These are phyloP conservation scores for Linnemannia schmuckeri DNA, from an alignment of 192 early-diverging fungal genomes.

Conservation along the genomic window DNA sequence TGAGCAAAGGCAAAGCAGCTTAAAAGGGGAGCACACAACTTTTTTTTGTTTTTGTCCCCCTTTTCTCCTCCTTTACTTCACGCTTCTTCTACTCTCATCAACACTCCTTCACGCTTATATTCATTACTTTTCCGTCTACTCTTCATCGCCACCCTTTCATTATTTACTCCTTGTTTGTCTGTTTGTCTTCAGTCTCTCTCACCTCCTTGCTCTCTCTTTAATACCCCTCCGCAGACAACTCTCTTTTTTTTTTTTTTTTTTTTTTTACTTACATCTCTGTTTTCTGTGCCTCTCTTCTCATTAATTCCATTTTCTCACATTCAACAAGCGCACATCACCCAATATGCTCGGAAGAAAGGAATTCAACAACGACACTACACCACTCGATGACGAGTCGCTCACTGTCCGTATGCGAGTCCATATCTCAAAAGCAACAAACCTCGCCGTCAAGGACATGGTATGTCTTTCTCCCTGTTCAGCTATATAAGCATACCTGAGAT, in stretches of 20 bases:
- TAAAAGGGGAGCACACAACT: neutral
- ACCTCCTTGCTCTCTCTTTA: neutral
- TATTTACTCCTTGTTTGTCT: neutral
- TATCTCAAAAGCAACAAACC: conserved; percentile 29
- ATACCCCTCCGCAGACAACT: neutral
- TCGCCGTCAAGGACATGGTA: conserved; percentile 48
- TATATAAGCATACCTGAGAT: neutral
- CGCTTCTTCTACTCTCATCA: neutral
- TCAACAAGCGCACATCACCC: neutral
- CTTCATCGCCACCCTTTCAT: neutral
- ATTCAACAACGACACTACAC: neutral
- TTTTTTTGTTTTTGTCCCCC: neutral
- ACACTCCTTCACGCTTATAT: neutral
- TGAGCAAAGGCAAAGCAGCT: neutral
- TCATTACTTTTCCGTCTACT: neutral
- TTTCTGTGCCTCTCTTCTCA: neutral
- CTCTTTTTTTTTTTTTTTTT: neutral
- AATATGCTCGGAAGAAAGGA: conserved; percentile 6
- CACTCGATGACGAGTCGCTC: neutral
- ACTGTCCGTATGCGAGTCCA: conserved; percentile 31
- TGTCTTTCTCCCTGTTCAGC: neutral
- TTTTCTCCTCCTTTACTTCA: neutral
- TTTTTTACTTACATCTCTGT: neutral
- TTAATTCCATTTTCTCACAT: neutral
- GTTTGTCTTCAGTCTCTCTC: neutral